Evolutionary conservation across 108 stramenopile species (phyloP), one percentile per base, ranked within the genome.

Genomic region (Licmophora abbreviata): DNA sequence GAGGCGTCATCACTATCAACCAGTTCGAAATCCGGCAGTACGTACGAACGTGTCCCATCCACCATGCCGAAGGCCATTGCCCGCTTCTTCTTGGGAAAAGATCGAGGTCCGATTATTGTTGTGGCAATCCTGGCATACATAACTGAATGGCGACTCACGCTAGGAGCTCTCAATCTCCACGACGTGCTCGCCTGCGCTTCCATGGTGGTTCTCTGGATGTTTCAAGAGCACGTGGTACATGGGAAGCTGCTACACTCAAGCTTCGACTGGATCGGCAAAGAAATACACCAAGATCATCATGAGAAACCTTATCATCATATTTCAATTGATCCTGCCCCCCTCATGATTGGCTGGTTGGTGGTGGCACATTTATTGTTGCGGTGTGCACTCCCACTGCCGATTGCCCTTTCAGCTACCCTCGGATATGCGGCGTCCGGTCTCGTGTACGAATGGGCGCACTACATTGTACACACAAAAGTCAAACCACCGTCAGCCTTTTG

Each of bases 401-500:
- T 74, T 0, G 73, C 75, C 28, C 45, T 79, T 1, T 51, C 54
- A 33, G 73, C 82, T 10, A 72, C 82, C 0, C 29, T 79, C 17
- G 82, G 75, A 12, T 84, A 84, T 44, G 59, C 68, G 6, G 9
- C 51, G 29, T 75, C 82, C 2, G 82, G 78, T 0, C 49, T 84
- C 7, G 59, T 71, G 23, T 79, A 84, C 36, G 82, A 84, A 63
- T 84, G 75, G 75, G 56, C 72, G 21, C 82, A 84, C 45, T 79
- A 74, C 56, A 79, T 84, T 35, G 82, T 79, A 5, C 82, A 84
- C 48, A 79, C 78, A 15, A 63, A 55, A 31, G 78, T 84, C 3
- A 79, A 56, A 45, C 61, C 49, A 21, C 22, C 23, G 0, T 32
- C 28, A 14, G 18, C 52, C 20, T 64, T 54, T 28, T 69, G 50